A percentile compares a stretch with the other conserved stretches of the same genome.
Evolutionary conservation across 441 rosid genomes (phyloP).

Genomic region (Macaranga tanarius): DNA sequence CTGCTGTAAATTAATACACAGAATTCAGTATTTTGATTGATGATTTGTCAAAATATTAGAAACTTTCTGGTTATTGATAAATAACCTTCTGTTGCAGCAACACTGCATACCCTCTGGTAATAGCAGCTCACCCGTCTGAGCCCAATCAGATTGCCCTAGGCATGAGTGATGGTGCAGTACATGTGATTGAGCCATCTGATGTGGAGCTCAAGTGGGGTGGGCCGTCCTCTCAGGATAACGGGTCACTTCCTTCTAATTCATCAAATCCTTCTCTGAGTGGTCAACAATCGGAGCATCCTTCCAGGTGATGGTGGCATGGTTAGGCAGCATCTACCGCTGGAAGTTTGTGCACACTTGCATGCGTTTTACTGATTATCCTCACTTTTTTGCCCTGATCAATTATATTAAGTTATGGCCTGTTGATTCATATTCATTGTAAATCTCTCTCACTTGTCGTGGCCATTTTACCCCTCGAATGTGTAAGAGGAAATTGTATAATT

Average conservation of each 20-base stretch:
- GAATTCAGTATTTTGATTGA: not conserved
- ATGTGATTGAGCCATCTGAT: conserved; percentile 51
- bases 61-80: not conserved
- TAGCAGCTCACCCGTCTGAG: conserved; percentile 57
- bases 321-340: conserved; percentile 14
- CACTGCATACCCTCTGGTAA: conserved; percentile 33
- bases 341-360: not conserved
- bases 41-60: not conserved
- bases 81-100: conserved; percentile 24
- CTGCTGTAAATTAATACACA: not conserved
- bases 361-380: conserved; percentile 10
- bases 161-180: conserved; percentile 51
- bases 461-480: conserved; percentile 14
- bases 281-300: conserved; percentile 44
- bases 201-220: conserved; percentile 48
- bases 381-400: conserved; percentile 18
- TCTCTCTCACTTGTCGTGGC: conserved; percentile 8
- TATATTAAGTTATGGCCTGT: conserved; percentile 14
- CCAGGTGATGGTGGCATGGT: conserved; percentile 34
- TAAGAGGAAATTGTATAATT: conserved; percentile 12
- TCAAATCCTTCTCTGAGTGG: conserved; percentile 48
- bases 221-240: conserved; percentile 44
- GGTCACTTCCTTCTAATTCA: conserved; percentile 43
- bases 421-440: conserved; percentile 36
- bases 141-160: conserved; percentile 58